Evolutionary conservation across 2,329 filamentous ascomycete species (phyloP), one percentile per base, ranked within the genome.

Genomic region (Cladosporium sp.): DNA sequence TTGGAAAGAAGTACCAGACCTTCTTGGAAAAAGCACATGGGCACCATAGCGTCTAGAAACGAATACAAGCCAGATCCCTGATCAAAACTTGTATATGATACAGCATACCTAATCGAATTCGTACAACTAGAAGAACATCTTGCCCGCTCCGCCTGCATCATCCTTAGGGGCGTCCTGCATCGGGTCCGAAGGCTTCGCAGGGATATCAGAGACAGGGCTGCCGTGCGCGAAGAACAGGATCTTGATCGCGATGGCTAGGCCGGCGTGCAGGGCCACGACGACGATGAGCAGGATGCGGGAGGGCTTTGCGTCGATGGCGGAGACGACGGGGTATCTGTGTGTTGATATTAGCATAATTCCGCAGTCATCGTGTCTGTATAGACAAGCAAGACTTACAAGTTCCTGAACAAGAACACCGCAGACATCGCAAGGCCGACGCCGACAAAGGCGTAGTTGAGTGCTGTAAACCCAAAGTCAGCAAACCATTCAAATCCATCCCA

Each of bases 371-470:
- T n/a, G n/a, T n/a, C n/a, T n/a, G n/a, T n/a, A 24, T 24, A 24
- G 24, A 24, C 24, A 18, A 34, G n/a, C 15, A 58, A 2, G n/a
- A 71, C 75, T 62, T 92, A 96, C 71, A 97, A 79, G 78, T 97
- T 97, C 72, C 93, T 86, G 71, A 96, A 82, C 62, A 97, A 80
- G 81, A 97, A 97, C 66, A 88, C 86, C 15, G 92, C 90, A n/a
- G 90, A 93, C 74, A 93, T 80, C 51, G 86, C 92, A 77, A 94
- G 94, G 38, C 93, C 93, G 69, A 97, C 84, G 34, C 87, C 93
- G 18, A 97, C 93, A 78, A 99, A 96, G 21, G 92, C 87, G 86
- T 92, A 98, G 82, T 99, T 99, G 71, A 99, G 86, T 65, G 92
- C 79, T 80, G 67, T 36, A 14, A 36, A 12, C 3, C 18, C 7